Evolutionary conservation across 306 rosid species (phyloP), one percentile per base, ranked within the genome.

Genomic region (Cucurbita moschata): DNA sequence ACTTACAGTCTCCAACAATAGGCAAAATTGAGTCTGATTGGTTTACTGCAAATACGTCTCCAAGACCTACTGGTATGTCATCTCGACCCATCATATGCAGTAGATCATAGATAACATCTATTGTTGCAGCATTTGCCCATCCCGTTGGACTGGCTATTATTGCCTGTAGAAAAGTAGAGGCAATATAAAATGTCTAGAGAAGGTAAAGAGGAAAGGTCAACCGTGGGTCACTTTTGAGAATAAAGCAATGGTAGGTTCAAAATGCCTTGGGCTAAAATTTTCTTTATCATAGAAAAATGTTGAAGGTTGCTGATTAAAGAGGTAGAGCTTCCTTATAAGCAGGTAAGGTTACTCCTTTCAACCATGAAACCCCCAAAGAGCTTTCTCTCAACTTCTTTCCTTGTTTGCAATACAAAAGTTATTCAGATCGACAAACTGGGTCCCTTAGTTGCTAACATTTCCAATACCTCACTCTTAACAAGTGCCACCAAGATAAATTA

Each of bases 71-170:
- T 18, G 81, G 86, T 57, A 94, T 85, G 83, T 94, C 99, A 2
- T 91, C 99, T 43, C 96, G 89, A 10, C 99, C 96, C 97, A 94
- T 94, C 99, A 89, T 94, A 85, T 94, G 99, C 51, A 94, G 82
- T 65, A 94, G 26, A 62, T 91, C 97, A 77, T 91, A 91, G 3
- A 91, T 38, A 10, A 91, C 76, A 78, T 94, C 96, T 77, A 89
- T 89, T 71, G 96, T 94, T 74, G 96, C 99, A 37, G 85, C 96
- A 81, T 89, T 88, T 73, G 95, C 95, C 99, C 99, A 94, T 38
- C 99, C 97, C 1, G 86, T 91, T 83, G 97, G 95, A 66, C 91
- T 94, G 57, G 89, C 90, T 55, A 91, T 87, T 55, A 94, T 86
- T 80, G 88, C 99, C 99, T 94, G 78, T 6, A 63, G 14, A 19